A percentile compares a stretch with the other conserved stretches of the same genome.
These are phyloP conservation scores for Ceratopteris richardii DNA, from an alignment of 75 land plant species.

Conservation along the genomic window DNA sequence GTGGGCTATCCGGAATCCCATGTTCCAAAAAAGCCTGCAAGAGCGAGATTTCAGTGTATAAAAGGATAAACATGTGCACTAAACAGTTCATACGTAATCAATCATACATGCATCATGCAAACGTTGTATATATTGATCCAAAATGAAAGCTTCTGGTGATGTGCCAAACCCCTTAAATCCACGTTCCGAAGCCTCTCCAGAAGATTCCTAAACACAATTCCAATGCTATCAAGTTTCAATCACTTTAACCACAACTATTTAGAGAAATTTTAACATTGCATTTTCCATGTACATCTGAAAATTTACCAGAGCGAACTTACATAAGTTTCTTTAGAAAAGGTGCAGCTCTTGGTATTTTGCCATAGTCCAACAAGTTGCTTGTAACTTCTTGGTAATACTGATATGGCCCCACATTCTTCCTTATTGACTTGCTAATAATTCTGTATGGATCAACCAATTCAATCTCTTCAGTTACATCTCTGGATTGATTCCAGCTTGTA, in stretches of 20 bases:
- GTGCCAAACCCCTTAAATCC: conserved; percentile 45
- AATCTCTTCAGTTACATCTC: conserved; percentile 10
- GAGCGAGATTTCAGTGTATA: not conserved
- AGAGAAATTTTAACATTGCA: not conserved
- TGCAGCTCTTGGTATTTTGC: conserved; percentile 26
- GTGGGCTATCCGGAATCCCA: conserved; percentile 60
- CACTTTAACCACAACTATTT: not conserved
- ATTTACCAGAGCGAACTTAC: conserved; percentile 18
- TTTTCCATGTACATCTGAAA: too few relatives aligned
- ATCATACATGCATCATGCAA: conserved; percentile 86
- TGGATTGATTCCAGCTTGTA: not conserved
- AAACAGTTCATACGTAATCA: not conserved
- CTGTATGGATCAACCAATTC: conserved; percentile 54
- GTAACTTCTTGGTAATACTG: conserved; percentile 31
- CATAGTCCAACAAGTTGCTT: conserved; percentile 34
- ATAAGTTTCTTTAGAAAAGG: conserved; percentile 38
- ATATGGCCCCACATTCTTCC: conserved; percentile 63
- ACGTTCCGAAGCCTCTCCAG: conserved; percentile 52
- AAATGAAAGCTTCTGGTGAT: conserved; percentile 84
- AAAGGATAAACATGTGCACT: not conserved
- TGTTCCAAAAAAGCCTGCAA: conserved; percentile 78
- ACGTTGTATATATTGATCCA: conserved; percentile 88
- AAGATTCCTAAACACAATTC: too few relatives aligned
- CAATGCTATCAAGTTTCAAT: conserved; percentile 2
- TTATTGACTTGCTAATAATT: conserved; percentile 45